phyloP scores from a whole-genome alignment of 2,329 filamentous ascomycete genomes.

The Harringtonia aguacate region DNA sequence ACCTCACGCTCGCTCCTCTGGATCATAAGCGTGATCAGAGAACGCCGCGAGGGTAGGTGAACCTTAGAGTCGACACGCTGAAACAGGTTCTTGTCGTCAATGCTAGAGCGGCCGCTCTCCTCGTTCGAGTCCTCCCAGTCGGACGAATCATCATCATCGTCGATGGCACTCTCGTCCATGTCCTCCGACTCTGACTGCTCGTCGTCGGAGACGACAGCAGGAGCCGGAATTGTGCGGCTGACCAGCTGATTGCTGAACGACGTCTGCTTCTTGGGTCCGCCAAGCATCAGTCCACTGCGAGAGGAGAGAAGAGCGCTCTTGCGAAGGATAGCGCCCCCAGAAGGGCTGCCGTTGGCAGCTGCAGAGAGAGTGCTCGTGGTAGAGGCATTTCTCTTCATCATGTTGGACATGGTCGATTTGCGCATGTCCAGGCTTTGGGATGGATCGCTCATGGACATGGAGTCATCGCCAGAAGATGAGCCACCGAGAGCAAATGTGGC shows the following conservation, averaged over 20 bases:
- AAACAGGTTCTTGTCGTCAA: slow-evolving; percentile 73
- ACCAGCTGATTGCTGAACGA: slow-evolving; percentile 72
- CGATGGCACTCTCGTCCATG: slow-evolving; percentile 71
- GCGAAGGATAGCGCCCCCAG: slow-evolving; percentile 69
- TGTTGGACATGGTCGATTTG: slow-evolving; percentile 21
- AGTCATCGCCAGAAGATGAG: slow-evolving; percentile 73
- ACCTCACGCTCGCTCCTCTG: slow-evolving; percentile 63
- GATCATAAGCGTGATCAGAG: slow-evolving; percentile 82
- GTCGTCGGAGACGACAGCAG: slow-evolving; percentile 35
- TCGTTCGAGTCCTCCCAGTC: slow-evolving; percentile 57
- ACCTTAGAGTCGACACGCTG: slow-evolving; percentile 81
- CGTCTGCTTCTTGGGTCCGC: slow-evolving; percentile 58
- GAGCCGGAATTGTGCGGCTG: slow-evolving; percentile 53
- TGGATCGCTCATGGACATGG: slow-evolving; percentile 60
- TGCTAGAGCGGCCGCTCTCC: slow-evolving; percentile 72
- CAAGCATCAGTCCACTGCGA: slow-evolving; percentile 29
- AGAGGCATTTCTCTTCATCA: slow-evolving; percentile 17
- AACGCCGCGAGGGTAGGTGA: slow-evolving; percentile 75
- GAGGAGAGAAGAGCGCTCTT: slow-evolving; percentile 38
- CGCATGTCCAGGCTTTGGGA: slow-evolving; percentile 37
- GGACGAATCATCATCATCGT: slow-evolving; percentile 68
- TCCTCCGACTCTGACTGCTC: slow-evolving; percentile 55
- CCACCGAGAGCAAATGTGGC: slow-evolving; percentile 63
- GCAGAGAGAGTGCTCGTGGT: neutral
- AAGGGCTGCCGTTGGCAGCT: slow-evolving; percentile 28